Evolutionary conservation across 441 rosid species (phyloP).

Genomic region (Hura crepitans): DNA sequence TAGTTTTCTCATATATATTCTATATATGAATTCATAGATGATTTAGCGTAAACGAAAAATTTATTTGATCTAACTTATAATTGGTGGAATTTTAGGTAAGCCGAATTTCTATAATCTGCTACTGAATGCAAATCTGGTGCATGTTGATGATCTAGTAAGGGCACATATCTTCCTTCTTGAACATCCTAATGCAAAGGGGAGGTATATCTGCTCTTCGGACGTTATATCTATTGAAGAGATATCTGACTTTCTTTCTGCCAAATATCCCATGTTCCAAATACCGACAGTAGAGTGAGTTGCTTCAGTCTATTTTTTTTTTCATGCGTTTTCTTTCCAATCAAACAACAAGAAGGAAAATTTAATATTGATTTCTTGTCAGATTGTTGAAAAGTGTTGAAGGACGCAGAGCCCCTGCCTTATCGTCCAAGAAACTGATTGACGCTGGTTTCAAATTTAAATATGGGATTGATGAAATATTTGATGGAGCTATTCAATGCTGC

Average conservation of each 20-base stretch:
- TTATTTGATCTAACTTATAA: no score
- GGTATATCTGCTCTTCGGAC: constrained; percentile 32
- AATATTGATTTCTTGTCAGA: not conserved
- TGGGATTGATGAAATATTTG: constrained; percentile 34
- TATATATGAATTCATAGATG: no score
- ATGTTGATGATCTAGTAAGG: constrained; percentile 34
- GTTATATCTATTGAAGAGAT: constrained; percentile 28
- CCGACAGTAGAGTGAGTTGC: constrained; percentile 38
- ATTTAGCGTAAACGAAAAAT: no score
- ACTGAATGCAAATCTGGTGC: constrained; percentile 23
- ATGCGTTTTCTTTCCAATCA: not conserved
- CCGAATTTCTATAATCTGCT: not conserved
- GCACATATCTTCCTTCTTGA: constrained; percentile 42
- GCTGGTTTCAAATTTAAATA: constrained; percentile 30
- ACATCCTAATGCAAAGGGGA: constrained; percentile 30
- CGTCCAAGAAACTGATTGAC: constrained; percentile 36
- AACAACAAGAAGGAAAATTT: not conserved
- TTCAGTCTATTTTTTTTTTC: not conserved
- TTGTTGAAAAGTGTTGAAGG: constrained; percentile 33
- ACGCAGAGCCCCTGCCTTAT: not conserved
- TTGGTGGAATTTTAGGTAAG: constrained; percentile 20
- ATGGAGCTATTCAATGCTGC: constrained; percentile 36
- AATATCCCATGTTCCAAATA: constrained; percentile 36
- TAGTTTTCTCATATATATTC: no score
- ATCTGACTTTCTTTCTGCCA: constrained; percentile 30